Base-by-base conservation (phyloP, 371 early-diverging fungal genomes). In the Smittium mucronatum region DNA sequence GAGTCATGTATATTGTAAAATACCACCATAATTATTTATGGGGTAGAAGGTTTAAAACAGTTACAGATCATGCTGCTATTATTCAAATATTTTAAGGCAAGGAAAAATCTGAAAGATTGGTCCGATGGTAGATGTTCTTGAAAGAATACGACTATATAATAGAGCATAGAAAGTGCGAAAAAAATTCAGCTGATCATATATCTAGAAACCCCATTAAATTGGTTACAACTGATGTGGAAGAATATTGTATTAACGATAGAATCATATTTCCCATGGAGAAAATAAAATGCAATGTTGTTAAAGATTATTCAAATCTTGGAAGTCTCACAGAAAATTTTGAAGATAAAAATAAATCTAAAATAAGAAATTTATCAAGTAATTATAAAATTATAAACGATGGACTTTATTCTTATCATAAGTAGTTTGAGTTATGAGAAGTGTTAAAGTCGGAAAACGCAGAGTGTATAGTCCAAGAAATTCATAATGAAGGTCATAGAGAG, bases 21-120 rank as follows among this genome's bases (percentile, higher is more conserved):
- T 70, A 74, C 26, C 76, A 76, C 58, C 76, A 76, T 31, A 69
- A 71, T 30, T 80, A 75, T 29, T 16, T 80, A 0, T 80, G 73
- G 73, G 78, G 75, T 28, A 11, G 26, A 31, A 57, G 57, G n/a
- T 71, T 71, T 58, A 71, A 67, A 28, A 35, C 67, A 36, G 60
- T 57, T 28, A 68, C 69, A 34, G 69, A 68, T n/a, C 69, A 68
- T n/a, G 2, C n/a, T n/a, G 5, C 69, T 25, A 15, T 68, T 5
- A 32, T 68, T 32, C 25, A 61, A 57, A 2, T 68, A 2, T 60
- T 68, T 34, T 8, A 68, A 2, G 21, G 28, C 15, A 28, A 32
- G n/a, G 69, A 68, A 30, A 2, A 17, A 58, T 60, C 69, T 35
- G 47, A 57, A 28, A n/a, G 69, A 68, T n/a, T 68, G 2, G 69